Evolutionary conservation across 768 basidiomycete species (phyloP).

Genomic region (Rubroboletus satanas): DNA sequence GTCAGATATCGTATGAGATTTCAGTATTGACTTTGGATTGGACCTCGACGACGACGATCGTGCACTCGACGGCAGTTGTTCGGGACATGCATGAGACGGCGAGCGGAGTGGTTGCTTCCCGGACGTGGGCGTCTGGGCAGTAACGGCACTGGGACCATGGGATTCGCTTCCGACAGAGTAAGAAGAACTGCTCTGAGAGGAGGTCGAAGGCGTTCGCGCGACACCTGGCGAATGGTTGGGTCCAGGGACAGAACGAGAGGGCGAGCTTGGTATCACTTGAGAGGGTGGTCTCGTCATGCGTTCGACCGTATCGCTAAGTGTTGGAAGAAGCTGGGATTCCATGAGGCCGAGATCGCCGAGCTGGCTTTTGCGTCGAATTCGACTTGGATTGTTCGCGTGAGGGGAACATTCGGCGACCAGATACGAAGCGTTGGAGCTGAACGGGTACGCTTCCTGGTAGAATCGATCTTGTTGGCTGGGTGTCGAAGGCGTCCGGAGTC

Average conservation of each 20-base stretch:
- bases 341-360: constrained; percentile 53
- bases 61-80: constrained; percentile 12
- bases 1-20: constrained; percentile 18
- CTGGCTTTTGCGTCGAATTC: constrained; percentile 36
- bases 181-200: constrained; percentile 17
- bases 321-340: constrained; percentile 64
- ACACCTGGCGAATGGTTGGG: constrained; percentile 4
- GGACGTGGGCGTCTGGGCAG: not conserved
- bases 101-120: constrained; percentile 9
- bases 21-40: constrained; percentile 33
- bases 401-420: constrained; percentile 3
- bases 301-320: constrained; percentile 67
- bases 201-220: constrained; percentile 17
- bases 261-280: constrained; percentile 16
- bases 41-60: constrained; percentile 24
- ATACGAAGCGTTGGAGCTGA: constrained; percentile 18
- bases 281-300: constrained; percentile 63
- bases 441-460: constrained; percentile 2
- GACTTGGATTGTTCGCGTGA: not conserved
- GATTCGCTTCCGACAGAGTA: constrained; percentile 8
- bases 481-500: not conserved
- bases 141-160: not conserved
- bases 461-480: constrained; percentile 1
- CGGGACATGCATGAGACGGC: constrained; percentile 6
- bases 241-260: not conserved